phyloP scores from a whole-genome alignment of 805 yeast genomes.

The Pichia insulana region DNA sequence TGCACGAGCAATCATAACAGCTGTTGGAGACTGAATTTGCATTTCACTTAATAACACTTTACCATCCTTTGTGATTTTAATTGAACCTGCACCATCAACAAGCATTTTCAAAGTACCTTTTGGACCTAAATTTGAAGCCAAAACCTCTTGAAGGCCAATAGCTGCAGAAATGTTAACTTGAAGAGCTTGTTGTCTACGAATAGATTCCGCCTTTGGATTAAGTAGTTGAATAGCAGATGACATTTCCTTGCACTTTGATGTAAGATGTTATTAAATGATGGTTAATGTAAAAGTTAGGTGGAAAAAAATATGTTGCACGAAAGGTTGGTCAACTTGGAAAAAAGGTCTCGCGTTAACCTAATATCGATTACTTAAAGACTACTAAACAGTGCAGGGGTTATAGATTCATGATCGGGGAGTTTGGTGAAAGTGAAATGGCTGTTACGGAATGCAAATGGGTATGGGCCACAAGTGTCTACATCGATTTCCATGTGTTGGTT shows the following conservation, averaged over 20 bases:
- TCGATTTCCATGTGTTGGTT: neutral
- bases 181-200: constrained; percentile 89
- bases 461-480: neutral
- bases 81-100: constrained; percentile 93
- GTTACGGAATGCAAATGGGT: neutral
- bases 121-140: constrained; percentile 90
- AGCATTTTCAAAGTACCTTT: constrained; percentile 94
- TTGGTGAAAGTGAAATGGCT: neutral
- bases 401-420: neutral
- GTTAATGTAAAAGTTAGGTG: no score
- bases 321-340: no score
- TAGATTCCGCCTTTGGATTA: constrained; percentile 96
- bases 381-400: neutral
- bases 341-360: no score
- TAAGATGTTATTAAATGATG: neutral
- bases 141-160: constrained; percentile 88
- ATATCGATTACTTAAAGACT: no score
- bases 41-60: constrained; percentile 87
- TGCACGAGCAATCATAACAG: constrained; percentile 89
- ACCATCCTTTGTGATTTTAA: constrained; percentile 95
- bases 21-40: constrained; percentile 93
- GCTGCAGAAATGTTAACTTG: constrained; percentile 95
- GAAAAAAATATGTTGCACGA: no score
- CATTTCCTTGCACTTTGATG: constrained; percentile 7
- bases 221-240: constrained; percentile 74